Conservation (phyloP, 2,329 filamentous ascomycete species). For the Penicillium sp. region DNA sequence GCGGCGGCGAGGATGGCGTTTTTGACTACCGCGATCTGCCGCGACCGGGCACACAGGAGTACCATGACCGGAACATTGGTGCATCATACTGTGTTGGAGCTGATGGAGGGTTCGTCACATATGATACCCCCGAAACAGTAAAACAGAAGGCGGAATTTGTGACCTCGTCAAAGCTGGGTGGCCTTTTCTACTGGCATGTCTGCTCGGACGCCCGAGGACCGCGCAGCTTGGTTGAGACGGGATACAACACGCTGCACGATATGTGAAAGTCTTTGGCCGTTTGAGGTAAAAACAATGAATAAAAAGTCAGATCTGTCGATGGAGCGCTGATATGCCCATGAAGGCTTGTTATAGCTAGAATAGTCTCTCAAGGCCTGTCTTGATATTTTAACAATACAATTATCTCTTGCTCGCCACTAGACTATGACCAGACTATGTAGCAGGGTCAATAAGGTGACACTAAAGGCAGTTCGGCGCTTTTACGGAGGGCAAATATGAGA, state of each 20-base stretch:
- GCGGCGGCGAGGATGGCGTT: conserved; percentile 62
- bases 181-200: conserved; percentile 80
- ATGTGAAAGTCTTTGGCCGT: conserved; percentile 22
- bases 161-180: conserved; percentile 67
- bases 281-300: not conserved
- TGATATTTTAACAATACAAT: not conserved
- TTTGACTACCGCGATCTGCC: conserved; percentile 75
- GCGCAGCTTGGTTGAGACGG: conserved; percentile 60
- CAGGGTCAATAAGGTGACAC: not conserved
- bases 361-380: not conserved
- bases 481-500: not conserved
- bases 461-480: not conserved
- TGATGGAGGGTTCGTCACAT: conserved; percentile 74
- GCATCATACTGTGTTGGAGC: conserved; percentile 68
- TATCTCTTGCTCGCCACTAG: too few relatives aligned
- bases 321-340: not conserved
- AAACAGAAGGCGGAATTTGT: conserved; percentile 71
- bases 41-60: conserved; percentile 58
- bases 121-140: conserved; percentile 75
- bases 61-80: conserved; percentile 63
- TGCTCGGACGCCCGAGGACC: conserved; percentile 62
- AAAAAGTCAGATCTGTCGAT: not conserved
- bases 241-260: conserved; percentile 54
- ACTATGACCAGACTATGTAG: not conserved
- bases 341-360: not conserved